These are phyloP conservation scores for Neurospora crassa DNA, from an alignment of 2,329 filamentous ascomycete genomes.

Conservation along the genomic window DNA sequence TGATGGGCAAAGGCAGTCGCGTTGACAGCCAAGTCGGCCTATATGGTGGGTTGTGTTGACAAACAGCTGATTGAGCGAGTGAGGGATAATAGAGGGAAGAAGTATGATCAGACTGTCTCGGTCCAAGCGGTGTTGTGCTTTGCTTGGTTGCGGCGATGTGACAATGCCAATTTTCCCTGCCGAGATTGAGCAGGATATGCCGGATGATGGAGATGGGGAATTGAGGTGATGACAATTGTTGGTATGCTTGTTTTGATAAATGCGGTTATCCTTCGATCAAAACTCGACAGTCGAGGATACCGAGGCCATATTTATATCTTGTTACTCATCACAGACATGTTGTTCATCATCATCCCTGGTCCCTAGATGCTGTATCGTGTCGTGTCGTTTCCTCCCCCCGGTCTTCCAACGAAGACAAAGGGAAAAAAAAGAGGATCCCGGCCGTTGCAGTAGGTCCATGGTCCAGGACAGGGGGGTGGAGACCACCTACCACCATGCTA, in stretches of 20 bases:
- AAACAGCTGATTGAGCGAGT: not conserved
- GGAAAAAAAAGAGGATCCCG: not conserved
- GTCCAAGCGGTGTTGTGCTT: not conserved
- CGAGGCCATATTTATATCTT: conserved; percentile 11
- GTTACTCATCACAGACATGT: not conserved
- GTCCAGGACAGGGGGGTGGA: conserved; percentile 5
- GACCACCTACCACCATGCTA: not conserved
- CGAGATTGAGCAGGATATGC: not conserved
- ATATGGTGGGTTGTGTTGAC: not conserved
- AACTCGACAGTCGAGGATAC: conserved; percentile 3
- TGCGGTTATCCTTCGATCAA: not conserved
- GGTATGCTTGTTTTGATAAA: not conserved
- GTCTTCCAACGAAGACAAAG: conserved; percentile 1
- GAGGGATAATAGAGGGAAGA: not conserved
- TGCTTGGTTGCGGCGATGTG: not conserved
- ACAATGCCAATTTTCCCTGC: not conserved
- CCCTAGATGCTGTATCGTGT: not conserved
- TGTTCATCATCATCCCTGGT: not conserved
- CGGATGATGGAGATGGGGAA: not conserved
- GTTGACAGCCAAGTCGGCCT: not conserved
- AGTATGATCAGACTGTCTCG: not conserved
- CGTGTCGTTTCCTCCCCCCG: conserved; percentile 1
- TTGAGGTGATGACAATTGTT: not conserved
- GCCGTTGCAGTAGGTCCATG: not conserved
- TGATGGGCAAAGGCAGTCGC: not conserved